These are phyloP conservation scores for Phytopythium helicoides DNA, from an alignment of 352 stramenopile genomes.

Conservation along the genomic window DNA sequence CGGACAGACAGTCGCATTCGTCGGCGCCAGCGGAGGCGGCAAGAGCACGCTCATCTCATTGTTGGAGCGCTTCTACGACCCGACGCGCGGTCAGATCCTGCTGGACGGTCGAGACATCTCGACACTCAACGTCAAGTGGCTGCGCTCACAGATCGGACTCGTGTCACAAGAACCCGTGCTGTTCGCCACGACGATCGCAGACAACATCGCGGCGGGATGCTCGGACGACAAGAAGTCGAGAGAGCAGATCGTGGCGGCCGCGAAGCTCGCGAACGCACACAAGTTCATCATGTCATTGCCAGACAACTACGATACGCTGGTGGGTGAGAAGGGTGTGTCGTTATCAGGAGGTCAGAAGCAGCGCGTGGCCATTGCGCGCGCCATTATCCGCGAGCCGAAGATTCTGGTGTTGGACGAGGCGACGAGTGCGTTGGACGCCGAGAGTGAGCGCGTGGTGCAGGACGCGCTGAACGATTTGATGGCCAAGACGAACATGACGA, in stretches of 20 bases:
- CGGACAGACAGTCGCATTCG: constrained; percentile 29
- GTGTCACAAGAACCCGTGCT: constrained; percentile 87
- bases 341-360: no score
- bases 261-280: no score
- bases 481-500: no score
- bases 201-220: constrained; percentile 87
- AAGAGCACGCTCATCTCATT: constrained; percentile 60
- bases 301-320: no score
- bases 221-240: constrained; percentile 51
- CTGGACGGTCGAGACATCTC: constrained; percentile 80
- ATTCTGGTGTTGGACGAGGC: no score
- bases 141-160: constrained; percentile 62
- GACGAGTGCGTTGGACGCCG: no score
- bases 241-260: constrained; percentile 68
- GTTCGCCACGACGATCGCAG: constrained; percentile 81
- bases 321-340: no score
- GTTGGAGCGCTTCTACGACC: constrained; percentile 89
- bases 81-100: constrained; percentile 54
- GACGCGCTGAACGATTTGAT: no score
- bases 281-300: no score
- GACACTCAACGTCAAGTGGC: constrained; percentile 78
- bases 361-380: no score
- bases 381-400: no score
- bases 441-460: no score
- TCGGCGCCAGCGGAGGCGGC: constrained; percentile 25